Evolutionary conservation across 164 flowering plant genomes (phyloP), one percentile per base, ranked within the genome.

Genomic region (Chimonanthus salicifolius): DNA sequence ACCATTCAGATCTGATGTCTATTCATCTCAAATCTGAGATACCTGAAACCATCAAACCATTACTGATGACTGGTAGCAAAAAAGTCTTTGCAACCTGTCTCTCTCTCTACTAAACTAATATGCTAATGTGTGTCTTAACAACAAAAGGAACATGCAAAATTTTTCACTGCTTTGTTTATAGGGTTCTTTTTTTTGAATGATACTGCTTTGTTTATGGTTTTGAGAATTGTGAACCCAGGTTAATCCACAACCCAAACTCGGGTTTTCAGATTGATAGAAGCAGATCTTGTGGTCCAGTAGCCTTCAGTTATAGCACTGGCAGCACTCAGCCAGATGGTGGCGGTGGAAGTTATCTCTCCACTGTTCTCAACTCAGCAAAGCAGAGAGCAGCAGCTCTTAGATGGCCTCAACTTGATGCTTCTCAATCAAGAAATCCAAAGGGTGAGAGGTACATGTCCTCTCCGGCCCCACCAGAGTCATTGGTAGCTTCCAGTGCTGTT

Each of bases 321-420:
- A 47, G 16, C 50, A 21, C 70, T 46, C 80, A 74, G 50, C 65
- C 63, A 43, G 88, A 85, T 43, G 79, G 48, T 69, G 85, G 79
- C 47, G 77, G 70, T 66, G 81, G 60, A 13, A 54, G 60, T n/a
- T 94, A 88, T 70, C 69, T 95, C 44, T 83, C 94, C 7, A 74
- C 83, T 44, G 90, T 90, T 65, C 70, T 92, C 2, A 87, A 82
- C 71, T 85, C 91, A 1, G 91, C 98, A 16, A 92, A 83, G 81
- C 82, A 87, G 72, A 88, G 70, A 73, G 94, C 97, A 2, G 79
- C 79, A 67, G 84, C 74, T 71, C 78, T 91, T 69, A 88, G 84
- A 75, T 88, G 91, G 94, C 72, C 85, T 6, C 92, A 84, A 70
- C 73, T 80, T 6, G 92, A 91, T 74, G 9, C 79, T 15, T 79